Evolutionary conservation across 1,139 yeast species (phyloP).

Genomic region (Pichia sp.): DNA sequence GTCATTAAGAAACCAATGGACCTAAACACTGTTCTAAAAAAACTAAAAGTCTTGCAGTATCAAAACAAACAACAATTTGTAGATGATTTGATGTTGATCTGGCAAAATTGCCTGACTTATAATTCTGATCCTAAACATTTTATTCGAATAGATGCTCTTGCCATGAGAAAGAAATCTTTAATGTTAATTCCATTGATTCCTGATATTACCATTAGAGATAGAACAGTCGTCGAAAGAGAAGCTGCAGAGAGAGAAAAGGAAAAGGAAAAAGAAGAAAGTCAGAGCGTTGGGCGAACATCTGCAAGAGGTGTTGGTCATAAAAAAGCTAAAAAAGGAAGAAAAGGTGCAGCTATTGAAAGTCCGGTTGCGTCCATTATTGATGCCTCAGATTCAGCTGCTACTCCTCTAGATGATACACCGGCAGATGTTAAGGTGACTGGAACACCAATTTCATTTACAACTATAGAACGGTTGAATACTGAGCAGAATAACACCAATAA

Average conservation of each 20-base stretch:
- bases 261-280: constrained; percentile 31
- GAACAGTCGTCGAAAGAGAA: constrained; percentile 85
- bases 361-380: constrained; percentile 22
- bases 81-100: constrained; percentile 87
- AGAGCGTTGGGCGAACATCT: constrained; percentile 42
- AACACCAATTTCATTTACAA: neutral
- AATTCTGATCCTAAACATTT: constrained; percentile 96
- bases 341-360: constrained; percentile 34
- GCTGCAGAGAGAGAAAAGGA: constrained; percentile 71
- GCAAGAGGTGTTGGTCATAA: constrained; percentile 31
- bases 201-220: constrained; percentile 71
- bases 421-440: neutral
- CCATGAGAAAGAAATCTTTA: constrained; percentile 88
- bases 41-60: constrained; percentile 75
- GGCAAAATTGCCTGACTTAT: constrained; percentile 90
- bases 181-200: constrained; percentile 81
- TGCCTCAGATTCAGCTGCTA: constrained; percentile 25
- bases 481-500: constrained; percentile 10
- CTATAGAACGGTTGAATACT: neutral
- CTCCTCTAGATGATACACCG: constrained; percentile 6
- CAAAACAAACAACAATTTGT: constrained; percentile 83
- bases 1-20: constrained; percentile 96
- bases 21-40: constrained; percentile 87
- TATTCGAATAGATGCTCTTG: constrained; percentile 84
- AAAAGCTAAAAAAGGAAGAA: constrained; percentile 27